Base-by-base conservation (phyloP, 2,329 filamentous ascomycete genomes). In the Trichoderma semiorbis region DNA sequence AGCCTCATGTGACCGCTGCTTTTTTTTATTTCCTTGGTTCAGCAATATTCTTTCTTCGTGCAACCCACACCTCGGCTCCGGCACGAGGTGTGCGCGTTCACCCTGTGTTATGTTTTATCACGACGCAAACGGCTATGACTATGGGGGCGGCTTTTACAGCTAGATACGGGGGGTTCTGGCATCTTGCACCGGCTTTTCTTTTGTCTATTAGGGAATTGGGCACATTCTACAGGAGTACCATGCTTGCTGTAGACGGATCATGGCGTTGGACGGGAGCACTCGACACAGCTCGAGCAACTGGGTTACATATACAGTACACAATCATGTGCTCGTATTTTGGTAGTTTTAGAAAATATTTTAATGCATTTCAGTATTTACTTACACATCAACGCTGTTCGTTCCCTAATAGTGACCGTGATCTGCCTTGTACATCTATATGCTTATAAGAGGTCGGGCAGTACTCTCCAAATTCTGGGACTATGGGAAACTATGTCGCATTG, bases 111-210 rank as follows among this genome's bases (percentile, higher is more conserved):
- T 66, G 69, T 55, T 53, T 64, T 58, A 71, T 65, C 55, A 71
- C 62, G 69, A 71, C 47, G 62, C 62, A 58, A 60, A 66, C 50
- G 69, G 69, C 53, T 66, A 71, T 71, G 61, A 71, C 43, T n/a
- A 65, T 21, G n/a, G 61, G 50, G 69, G 36, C 30, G 39, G 67
- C 5, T 62, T 65, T 69, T 62, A 69, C 57, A 53, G 32, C 43
- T 60, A 36, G 57, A 62, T 53, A 55, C 18, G 53, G n/a, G 69
- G 61, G 36, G n/a, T 47, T 63, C 24, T 50, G 62, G 62, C 39
- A 57, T 66, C 62, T 50, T 62, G 16, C 64, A 43, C 36, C 55
- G 28, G 7, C 18, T 34, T 69, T 67, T 57, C 57, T 39, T 72
- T 69, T 69, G 28, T 72, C 57, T 32, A 14, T 71, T 50, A 60